Conservation (phyloP, 208 protist species). For the Naegleria gruberi region DNA sequence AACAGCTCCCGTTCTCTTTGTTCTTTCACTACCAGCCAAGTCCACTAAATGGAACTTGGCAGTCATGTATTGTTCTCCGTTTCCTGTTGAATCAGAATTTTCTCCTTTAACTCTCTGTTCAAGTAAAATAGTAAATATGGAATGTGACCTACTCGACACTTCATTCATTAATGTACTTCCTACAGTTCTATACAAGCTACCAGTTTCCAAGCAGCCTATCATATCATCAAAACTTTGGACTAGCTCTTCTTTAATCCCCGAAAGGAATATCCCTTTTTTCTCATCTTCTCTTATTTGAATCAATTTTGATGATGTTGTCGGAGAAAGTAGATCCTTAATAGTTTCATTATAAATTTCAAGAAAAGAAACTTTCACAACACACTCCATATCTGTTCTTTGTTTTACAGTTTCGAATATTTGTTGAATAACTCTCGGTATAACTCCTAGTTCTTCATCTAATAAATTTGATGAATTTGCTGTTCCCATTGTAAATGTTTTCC, state of each 20-base stretch:
- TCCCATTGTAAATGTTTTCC: slow-evolving; percentile 89
- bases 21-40: slow-evolving; percentile 68
- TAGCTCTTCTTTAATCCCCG: slow-evolving; percentile 58
- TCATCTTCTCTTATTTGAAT: slow-evolving; percentile 59
- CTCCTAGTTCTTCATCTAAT: slow-evolving; percentile 44
- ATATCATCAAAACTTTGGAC: slow-evolving; percentile 57
- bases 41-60: slow-evolving; percentile 75
- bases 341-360: slow-evolving; percentile 88
- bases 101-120: slow-evolving; percentile 81
- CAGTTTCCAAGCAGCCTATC: slow-evolving; percentile 51
- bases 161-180: slow-evolving; percentile 67
- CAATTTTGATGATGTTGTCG: slow-evolving; percentile 18
- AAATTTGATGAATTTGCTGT: slow-evolving; percentile 24
- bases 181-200: slow-evolving; percentile 63
- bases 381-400: slow-evolving; percentile 23
- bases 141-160: slow-evolving; percentile 53
- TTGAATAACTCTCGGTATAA: slow-evolving; percentile 72
- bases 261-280: slow-evolving; percentile 41
- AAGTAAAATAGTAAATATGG: slow-evolving; percentile 69
- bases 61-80: slow-evolving; percentile 49
- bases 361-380: slow-evolving; percentile 54
- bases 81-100: slow-evolving; percentile 74
- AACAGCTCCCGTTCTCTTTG: slow-evolving; percentile 37
- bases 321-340: slow-evolving; percentile 66
- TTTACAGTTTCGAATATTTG: slow-evolving; percentile 52